A percentile compares a stretch with the other conserved stretches of the same genome.
Evolutionary conservation across 352 stramenopile genomes (phyloP).

Genomic region (Phytophthora fragariaefolia): DNA sequence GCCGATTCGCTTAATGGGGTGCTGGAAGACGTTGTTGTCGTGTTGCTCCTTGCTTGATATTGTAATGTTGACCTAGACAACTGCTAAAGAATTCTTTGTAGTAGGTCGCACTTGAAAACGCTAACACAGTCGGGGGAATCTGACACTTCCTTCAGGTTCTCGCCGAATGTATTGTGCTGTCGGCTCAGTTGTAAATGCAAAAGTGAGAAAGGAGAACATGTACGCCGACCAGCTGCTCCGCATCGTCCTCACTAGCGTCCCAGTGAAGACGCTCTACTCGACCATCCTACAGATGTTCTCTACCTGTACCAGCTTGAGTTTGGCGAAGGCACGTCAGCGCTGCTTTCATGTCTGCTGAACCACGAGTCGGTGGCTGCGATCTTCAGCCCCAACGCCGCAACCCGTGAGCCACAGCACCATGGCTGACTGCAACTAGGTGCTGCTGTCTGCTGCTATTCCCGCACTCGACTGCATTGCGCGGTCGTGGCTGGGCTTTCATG

Average conservation of each 20-base stretch:
- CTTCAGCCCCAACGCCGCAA: not conserved
- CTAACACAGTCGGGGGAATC: conserved; percentile 5
- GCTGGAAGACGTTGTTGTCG: too few relatives aligned
- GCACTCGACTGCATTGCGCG: conserved; percentile 16
- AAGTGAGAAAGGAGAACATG: conserved; percentile 13
- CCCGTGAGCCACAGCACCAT: not conserved
- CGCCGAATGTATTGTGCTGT: conserved; percentile 13
- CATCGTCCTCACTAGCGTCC: conserved; percentile 10
- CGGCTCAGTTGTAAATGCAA: not conserved
- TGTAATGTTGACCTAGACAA: too few relatives aligned
- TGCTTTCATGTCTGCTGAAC: not conserved
- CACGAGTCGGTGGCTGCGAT: not conserved
- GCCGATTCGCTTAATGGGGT: too few relatives aligned
- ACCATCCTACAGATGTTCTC: not conserved
- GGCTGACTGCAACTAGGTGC: conserved; percentile 9
- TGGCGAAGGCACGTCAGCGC: not conserved
- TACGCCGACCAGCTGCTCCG: conserved; percentile 7
- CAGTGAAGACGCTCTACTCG: conserved; percentile 1
- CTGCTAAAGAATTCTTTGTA: not conserved
- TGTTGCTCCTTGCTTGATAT: too few relatives aligned
- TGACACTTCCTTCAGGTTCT: conserved; percentile 2
- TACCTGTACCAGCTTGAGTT: conserved; percentile 1
- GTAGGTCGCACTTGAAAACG: conserved; percentile 9
- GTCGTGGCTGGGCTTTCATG: too few relatives aligned
- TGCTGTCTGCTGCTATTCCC: not conserved